Base-by-base conservation (phyloP, 164 flowering plant species). In the Amborella trichopoda region DNA sequence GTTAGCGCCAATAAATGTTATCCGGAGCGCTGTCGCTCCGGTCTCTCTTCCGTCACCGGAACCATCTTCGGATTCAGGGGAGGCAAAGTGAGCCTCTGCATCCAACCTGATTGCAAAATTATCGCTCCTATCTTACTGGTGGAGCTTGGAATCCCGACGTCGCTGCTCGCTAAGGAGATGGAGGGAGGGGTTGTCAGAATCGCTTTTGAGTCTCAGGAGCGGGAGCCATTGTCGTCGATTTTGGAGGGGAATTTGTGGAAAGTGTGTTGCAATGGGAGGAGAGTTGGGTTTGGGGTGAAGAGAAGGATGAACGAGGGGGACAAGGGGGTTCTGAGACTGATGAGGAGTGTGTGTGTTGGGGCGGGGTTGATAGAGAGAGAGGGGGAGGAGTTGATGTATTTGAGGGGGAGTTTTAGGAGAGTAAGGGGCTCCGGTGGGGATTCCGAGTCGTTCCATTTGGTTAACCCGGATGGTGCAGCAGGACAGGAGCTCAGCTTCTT, bases 241-340 rank as follows among this genome's bases (percentile, higher is more conserved):
- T 71, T 78, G 0, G 41, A n/a, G n/a, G n/a, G n/a, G n/a, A n/a
- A n/a, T n/a, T 65, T 60, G 0, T 80, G 87, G 87, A 54, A 73
- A 47, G 67, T 73, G 81, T 76, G 70, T 49, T 80, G 76, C 58
- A 80, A 80, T 40, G 87, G 87, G 0, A 55, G 70, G 54, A 74
- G 68, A 44, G 69, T 69, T 1, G 87, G 87, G 18, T 80, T 48
- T 33, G 87, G 81, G 2, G 49, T 67, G 1, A 48, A 64, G 48
- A 61, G 75, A 3, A 61, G 65, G 40, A 36, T 55, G 61, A 67
- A 53, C 1, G 52, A 12, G 33, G 46, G 37, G 17, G 81, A 80
- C 37, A 33, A 23, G 6, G 46, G 40, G 0, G 70, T 68, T 10
- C 52, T 77, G 23, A 59, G 56, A 61, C 57, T 61, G 5, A 70